A percentile compares a stretch with the other conserved stretches of the same genome.
Evolutionary conservation across 345 rosid species (phyloP).

Genomic region (Citrus reticulata): DNA sequence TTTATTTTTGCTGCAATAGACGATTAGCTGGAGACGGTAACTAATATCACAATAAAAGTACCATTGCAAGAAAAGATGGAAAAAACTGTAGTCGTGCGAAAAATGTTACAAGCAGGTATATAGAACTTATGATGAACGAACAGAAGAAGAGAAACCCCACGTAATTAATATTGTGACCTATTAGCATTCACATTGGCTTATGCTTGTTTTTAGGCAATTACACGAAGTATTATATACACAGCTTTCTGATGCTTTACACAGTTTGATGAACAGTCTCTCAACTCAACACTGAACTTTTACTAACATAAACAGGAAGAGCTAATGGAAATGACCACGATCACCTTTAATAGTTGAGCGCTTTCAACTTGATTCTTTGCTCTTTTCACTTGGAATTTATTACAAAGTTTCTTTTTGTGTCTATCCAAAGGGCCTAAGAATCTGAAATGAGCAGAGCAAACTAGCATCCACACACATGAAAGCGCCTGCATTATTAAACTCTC

Average conservation of each 20-base stretch:
- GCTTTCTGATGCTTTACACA: not conserved
- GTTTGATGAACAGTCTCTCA: not conserved
- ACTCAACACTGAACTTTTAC: not conserved
- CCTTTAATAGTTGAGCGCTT: too few species aligned
- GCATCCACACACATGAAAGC: conserved; percentile 44
- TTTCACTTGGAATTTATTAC: not conserved
- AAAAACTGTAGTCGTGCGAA: not conserved
- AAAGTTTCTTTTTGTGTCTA: not conserved
- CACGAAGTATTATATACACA: not conserved
- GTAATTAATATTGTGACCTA: not conserved
- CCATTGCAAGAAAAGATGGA: not conserved
- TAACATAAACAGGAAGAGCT: not conserved
- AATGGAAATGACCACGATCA: not conserved
- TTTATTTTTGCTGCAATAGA: not conserved
- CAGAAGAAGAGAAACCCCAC: not conserved
- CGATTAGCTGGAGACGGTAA: not conserved
- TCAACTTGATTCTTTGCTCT: not conserved
- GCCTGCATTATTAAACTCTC: conserved; percentile 49
- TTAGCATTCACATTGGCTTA: not conserved
- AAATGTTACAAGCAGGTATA: not conserved
- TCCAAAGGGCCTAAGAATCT: conserved; percentile 33
- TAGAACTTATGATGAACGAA: not conserved
- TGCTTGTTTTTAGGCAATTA: not conserved
- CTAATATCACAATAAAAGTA: not conserved
- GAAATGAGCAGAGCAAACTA: conserved; percentile 45